Evolutionary conservation across 768 basidiomycete species (phyloP), one percentile per base, ranked within the genome.

Genomic region (Tulasnella sp.): DNA sequence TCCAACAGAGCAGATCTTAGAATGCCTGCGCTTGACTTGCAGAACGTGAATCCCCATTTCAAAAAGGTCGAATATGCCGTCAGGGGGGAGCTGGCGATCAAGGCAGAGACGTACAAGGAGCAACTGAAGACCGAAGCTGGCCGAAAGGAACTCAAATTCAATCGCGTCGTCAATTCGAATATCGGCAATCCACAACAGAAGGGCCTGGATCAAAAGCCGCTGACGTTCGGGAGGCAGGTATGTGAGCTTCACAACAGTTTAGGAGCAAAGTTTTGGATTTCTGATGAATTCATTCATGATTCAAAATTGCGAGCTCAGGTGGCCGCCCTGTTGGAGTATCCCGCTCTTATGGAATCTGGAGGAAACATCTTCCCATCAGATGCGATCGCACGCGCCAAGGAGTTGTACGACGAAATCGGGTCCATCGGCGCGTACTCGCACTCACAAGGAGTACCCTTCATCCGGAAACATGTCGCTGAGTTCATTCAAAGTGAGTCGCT

Each of bases 141-240:
- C 19, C 32, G 19, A 30, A 48, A 59, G 45, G 48, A 49, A 21
- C 78, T 97, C 15, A 91, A 92, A 15, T 99, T 98, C 72, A 79
- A 83, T 70, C 80, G 82, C 66, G 78, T 98, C 72, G 95, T 96
- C 70, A 86, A 83, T 27, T 90, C 91, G 63, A 99, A 98, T 74
- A 99, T 99, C 62, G 95, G 95, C 9, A 98, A 99, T 68, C 95
- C 96, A 0, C 95, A 99, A 73, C 94, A 97, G 73, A 85, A 84
- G 66, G 93, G 93, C 0, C 78, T 99, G 55, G 84, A 97, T 72
- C 95, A 99, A 70, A 80, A 85, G 4, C 90, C 94, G 1, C 81
- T 98, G 62, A 96, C 95, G 3, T 98, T 90, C 70, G 80, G 83
- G 61, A 78, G 95, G 58, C 95, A 98, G 85, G 92, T 88, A 64